Conservation (phyloP, 2,329 filamentous ascomycete species). For the Fusarium cicatricum region DNA sequence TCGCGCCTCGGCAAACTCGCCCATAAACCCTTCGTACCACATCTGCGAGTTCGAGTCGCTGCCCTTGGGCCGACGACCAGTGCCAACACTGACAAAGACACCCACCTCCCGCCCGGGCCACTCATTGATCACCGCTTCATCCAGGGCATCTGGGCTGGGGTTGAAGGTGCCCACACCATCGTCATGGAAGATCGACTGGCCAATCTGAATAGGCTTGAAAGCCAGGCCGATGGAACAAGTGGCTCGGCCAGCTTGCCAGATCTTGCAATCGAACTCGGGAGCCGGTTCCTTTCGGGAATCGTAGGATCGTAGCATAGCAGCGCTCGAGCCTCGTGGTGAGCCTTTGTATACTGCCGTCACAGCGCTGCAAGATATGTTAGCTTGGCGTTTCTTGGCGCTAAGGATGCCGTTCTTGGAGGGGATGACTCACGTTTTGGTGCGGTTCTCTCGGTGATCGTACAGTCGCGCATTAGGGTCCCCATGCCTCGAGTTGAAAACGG, state of each 20-base stretch:
- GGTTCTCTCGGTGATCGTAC: conserved; percentile 86
- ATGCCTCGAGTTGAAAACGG: conserved; percentile 65
- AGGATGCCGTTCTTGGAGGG: not conserved
- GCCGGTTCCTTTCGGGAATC: conserved; percentile 92
- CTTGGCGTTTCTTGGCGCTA: not conserved
- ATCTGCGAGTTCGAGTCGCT: conserved; percentile 76
- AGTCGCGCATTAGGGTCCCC: conserved; percentile 86
- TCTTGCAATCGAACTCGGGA: conserved; percentile 91
- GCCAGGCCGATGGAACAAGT: conserved; percentile 90
- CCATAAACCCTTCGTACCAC: conserved; percentile 95
- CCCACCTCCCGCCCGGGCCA: conserved; percentile 95
- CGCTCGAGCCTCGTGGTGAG: conserved; percentile 70
- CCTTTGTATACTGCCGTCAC: conserved; percentile 93
- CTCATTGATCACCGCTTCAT: conserved; percentile 91
- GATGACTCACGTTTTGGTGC: conserved; percentile 85
- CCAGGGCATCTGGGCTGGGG: conserved; percentile 82
- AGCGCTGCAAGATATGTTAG: conserved; percentile 63
- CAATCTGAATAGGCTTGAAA: conserved; percentile 95
- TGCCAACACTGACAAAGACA: conserved; percentile 93
- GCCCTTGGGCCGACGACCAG: conserved; percentile 77
- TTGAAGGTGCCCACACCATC: conserved; percentile 94
- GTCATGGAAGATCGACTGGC: conserved; percentile 92
- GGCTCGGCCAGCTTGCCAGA: conserved; percentile 97
- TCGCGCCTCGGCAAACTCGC: conserved; percentile 90
- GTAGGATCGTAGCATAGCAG: conserved; percentile 87